phyloP scores from a whole-genome alignment of 352 stramenopile genomes.

The Ophiocytium majus region DNA sequence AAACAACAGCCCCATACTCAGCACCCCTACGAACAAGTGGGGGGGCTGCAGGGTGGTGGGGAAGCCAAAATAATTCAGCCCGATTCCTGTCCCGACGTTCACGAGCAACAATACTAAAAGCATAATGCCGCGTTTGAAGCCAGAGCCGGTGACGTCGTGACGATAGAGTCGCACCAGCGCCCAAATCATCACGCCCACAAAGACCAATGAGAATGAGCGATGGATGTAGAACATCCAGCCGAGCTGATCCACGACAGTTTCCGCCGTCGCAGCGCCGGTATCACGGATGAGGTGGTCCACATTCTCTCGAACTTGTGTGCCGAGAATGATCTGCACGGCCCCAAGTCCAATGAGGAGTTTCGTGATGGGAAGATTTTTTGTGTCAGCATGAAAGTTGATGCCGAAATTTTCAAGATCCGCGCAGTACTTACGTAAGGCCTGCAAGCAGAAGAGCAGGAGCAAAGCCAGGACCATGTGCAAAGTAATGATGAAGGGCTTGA shows the following conservation, averaged over 20 bases:
- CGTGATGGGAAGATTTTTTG: no score
- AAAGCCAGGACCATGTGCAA: background rate
- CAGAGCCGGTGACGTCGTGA: no score
- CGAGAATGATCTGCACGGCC: no score
- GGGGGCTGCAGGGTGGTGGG: background rate
- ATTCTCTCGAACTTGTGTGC: background rate
- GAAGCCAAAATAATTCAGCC: constrained; percentile 4
- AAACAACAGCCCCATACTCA: background rate
- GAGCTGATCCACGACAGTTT: background rate
- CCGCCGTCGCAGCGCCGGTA: background rate
- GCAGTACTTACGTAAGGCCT: background rate
- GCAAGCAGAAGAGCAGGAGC: background rate
- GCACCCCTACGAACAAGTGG: constrained; percentile 5
- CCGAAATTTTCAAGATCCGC: constrained; percentile 6
- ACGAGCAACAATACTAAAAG: no score
- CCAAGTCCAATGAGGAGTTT: no score
- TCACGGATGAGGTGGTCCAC: background rate
- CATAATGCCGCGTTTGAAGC: no score
- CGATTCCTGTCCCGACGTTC: background rate
- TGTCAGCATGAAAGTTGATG: no score
- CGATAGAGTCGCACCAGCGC: no score
- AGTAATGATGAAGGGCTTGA: constrained; percentile 8
- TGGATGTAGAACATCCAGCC: background rate
- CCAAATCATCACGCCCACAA: no score
- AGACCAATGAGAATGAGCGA: background rate